Evolutionary conservation across 2,329 filamentous ascomycete genomes (phyloP), one percentile per base, ranked within the genome.

Genomic region (Amphichorda felina): DNA sequence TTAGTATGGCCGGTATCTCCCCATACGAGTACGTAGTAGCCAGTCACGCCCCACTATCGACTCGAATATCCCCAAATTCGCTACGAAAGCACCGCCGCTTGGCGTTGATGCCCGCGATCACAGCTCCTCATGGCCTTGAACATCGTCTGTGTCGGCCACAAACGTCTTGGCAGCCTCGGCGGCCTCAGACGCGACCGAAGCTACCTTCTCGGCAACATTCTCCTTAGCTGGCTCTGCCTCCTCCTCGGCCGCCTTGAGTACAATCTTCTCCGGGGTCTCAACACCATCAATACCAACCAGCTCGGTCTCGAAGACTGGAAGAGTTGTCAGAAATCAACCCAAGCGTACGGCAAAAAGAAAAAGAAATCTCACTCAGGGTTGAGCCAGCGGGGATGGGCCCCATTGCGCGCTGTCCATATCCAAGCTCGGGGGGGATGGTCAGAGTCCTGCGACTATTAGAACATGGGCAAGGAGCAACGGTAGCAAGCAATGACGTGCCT

Each of bases 371-470:
- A 83, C 80, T 67, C 51, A 96, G 61, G 39, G 85, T 93, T 46
- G 82, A 77, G 22, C 78, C 79, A 4, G 72, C 77, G 14, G 88
- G 87, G 51, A 96, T 96, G 16, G 87, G 86, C 2, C 87, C 87
- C 54, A 84, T 73, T 26, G 60, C 68, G 36, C 76, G 70, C 42
- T 80, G 64, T 34, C 91, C 91, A 59, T 96, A 98, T 33, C 76
- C 91, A 52, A 81, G 65, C 52, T 79, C 75, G 15, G 89, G 85
- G n/a, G 87, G 86, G 38, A 98, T 91, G 15, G 81, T 95, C 57
- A 98, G 63, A 37, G 75, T 89, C 47, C 82, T 73, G 29, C 9
- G 29, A 18, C 9, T 10, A 13, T 31, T 19, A 41, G 8, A 24
- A n/a, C 11, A 18, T 17, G 14, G 15, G 8, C 5, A 7, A 31